Evolutionary conservation across 371 early-diverging fungal species (phyloP).

Genomic region (Syncephalastrum monosporum): DNA sequence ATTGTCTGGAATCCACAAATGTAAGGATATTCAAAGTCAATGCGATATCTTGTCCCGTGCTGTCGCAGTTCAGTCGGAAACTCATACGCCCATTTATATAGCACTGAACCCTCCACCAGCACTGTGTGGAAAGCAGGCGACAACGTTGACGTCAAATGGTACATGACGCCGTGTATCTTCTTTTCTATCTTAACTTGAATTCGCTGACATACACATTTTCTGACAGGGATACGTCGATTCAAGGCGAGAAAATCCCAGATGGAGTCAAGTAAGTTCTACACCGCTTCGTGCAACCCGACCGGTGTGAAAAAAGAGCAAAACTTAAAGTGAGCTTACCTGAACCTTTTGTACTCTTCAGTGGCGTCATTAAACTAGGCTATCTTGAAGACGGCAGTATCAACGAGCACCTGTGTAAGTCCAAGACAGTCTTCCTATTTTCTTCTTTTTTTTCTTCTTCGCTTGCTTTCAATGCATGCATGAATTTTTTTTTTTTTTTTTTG

Average conservation of each 20-base stretch:
- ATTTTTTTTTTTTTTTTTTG: background rate
- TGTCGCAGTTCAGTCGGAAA: background rate
- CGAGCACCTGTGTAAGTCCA: constrained; percentile 33
- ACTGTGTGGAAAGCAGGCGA: constrained; percentile 27
- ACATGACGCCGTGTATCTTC: background rate
- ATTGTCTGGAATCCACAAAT: constrained; percentile 18
- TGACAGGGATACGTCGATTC: constrained; percentile 11
- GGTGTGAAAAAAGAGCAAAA: background rate
- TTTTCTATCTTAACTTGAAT: background rate
- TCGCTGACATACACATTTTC: background rate
- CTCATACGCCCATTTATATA: background rate
- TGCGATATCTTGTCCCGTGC: background rate
- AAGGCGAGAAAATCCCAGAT: constrained; percentile 14
- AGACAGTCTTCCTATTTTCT: no score
- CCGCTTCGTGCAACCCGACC: no score
- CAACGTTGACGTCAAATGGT: constrained; percentile 21
- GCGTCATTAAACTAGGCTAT: constrained; percentile 39
- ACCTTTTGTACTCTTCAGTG: constrained; percentile 13
- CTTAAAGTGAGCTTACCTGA: background rate
- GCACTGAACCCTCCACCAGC: constrained; percentile 10
- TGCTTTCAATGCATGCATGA: background rate
- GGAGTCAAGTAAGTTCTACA: constrained; percentile 11
- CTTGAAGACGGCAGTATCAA: constrained; percentile 25
- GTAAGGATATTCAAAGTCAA: constrained; percentile 3
- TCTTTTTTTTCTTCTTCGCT: background rate